These are phyloP conservation scores for Diplodia sapinea DNA, from an alignment of 2,329 filamentous ascomycete genomes.

Conservation along the genomic window DNA sequence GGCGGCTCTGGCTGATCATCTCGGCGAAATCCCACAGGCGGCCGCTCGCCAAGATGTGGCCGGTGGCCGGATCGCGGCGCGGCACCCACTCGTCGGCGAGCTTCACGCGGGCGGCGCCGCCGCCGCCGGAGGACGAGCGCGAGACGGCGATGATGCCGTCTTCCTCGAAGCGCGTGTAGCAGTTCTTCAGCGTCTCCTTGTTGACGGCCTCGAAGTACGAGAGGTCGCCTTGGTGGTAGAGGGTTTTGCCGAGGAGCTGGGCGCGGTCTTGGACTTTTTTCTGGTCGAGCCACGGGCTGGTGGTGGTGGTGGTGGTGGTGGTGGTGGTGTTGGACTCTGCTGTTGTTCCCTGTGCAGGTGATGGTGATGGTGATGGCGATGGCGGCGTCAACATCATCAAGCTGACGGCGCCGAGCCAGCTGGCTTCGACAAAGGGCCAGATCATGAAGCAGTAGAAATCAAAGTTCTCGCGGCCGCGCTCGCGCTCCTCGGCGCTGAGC, in stretches of 20 bases:
- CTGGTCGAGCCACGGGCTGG: conserved; percentile 6
- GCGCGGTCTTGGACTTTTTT: background rate
- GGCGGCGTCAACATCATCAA: conserved; percentile 86
- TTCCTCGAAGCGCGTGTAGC: conserved; percentile 84
- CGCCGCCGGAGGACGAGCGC: too few relatives aligned
- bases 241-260: conserved; percentile 81
- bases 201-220: conserved; percentile 98
- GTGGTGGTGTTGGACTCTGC: background rate
- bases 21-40: conserved; percentile 92
- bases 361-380: background rate
- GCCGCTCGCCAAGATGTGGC: conserved; percentile 70
- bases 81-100: conserved; percentile 79
- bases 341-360: too few relatives aligned
- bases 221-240: conserved; percentile 96
- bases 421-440: conserved; percentile 96
- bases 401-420: conserved; percentile 88
- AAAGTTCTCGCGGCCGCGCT: conserved; percentile 86
- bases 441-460: conserved; percentile 97
- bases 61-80: conserved; percentile 65
- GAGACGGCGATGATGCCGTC: conserved; percentile 81
- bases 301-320: background rate
- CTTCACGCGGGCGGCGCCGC: too few relatives aligned
- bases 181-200: conserved; percentile 95
- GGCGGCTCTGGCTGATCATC: conserved; percentile 77
- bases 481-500: conserved; percentile 75